A percentile compares a stretch with the other conserved stretches of the same genome.
phyloP scores from a whole-genome alignment of 2,329 filamentous ascomycete genomes.

The Penicillium sclerotigenum region DNA sequence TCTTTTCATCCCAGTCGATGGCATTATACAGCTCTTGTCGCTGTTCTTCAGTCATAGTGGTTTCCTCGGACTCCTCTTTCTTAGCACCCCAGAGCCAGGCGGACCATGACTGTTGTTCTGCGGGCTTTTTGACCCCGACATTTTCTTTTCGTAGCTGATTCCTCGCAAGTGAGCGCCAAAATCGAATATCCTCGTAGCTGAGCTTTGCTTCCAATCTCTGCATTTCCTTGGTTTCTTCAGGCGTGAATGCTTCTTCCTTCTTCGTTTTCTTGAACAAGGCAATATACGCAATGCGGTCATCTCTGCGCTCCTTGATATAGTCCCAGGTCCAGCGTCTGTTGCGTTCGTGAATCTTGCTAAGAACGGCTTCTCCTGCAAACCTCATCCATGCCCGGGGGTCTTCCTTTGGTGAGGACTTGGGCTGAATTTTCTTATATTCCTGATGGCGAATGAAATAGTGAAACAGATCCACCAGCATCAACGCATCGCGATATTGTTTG shows the following conservation, averaged over 20 bases:
- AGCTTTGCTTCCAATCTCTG: conserved; percentile 80
- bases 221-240: conserved; percentile 69
- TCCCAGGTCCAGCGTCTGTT: conserved; percentile 95
- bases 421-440: conserved; percentile 90
- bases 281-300: conserved; percentile 86
- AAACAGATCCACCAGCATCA: conserved; percentile 98
- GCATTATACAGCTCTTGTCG: conserved; percentile 94
- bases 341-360: conserved; percentile 90
- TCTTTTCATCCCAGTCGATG: conserved; percentile 98
- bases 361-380: conserved; percentile 84
- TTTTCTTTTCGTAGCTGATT: conserved; percentile 96
- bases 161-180: conserved; percentile 91
- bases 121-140: conserved; percentile 72
- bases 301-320: conserved; percentile 87
- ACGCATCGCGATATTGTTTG: conserved; percentile 89
- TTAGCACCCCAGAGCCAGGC: conserved; percentile 89
- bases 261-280: conserved; percentile 94
- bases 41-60: conserved; percentile 90
- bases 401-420: conserved; percentile 78
- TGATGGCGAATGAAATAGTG: conserved; percentile 98
- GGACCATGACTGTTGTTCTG: conserved; percentile 78
- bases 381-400: conserved; percentile 88
- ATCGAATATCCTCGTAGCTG: conserved; percentile 90
- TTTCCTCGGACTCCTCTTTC: conserved; percentile 69
- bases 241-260: conserved; percentile 63